Conservation (phyloP, 192 early-diverging fungal species). For the Glomus cerebriforme region DNA sequence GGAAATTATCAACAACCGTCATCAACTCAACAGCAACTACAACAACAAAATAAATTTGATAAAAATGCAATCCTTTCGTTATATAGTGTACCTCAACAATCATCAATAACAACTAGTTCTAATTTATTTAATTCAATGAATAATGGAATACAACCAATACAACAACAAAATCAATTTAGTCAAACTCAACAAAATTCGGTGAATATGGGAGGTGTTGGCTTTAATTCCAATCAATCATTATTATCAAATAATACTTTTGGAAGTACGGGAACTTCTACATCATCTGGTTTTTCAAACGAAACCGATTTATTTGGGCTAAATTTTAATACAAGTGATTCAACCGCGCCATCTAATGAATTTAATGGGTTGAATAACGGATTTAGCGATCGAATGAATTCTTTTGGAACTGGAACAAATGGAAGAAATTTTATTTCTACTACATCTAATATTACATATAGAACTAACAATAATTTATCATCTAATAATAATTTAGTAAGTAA, state of each 20-base stretch:
- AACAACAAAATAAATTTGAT: constrained; percentile 14
- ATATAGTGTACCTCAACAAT: neutral
- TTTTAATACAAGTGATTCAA: neutral
- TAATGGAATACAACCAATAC: neutral
- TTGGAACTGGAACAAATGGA: neutral
- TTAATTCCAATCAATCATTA: neutral
- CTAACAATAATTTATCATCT: neutral
- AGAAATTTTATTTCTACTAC: neutral
- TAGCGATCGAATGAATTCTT: neutral
- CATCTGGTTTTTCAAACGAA: neutral
- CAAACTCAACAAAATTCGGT: neutral
- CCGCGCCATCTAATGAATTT: neutral
- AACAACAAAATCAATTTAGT: neutral
- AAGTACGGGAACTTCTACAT: neutral
- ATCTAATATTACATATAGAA: neutral
- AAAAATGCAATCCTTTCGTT: constrained; percentile 12
- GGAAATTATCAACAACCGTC: neutral
- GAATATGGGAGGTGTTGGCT: neutral
- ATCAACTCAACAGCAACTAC: neutral
- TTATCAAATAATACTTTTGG: neutral
- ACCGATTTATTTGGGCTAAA: neutral
- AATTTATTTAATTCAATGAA: neutral
- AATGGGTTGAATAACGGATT: neutral
- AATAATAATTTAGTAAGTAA: neutral
- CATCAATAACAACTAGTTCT: neutral